Evolutionary conservation across 345 rosid species (phyloP).

Genomic region (Nasturtium officinale): DNA sequence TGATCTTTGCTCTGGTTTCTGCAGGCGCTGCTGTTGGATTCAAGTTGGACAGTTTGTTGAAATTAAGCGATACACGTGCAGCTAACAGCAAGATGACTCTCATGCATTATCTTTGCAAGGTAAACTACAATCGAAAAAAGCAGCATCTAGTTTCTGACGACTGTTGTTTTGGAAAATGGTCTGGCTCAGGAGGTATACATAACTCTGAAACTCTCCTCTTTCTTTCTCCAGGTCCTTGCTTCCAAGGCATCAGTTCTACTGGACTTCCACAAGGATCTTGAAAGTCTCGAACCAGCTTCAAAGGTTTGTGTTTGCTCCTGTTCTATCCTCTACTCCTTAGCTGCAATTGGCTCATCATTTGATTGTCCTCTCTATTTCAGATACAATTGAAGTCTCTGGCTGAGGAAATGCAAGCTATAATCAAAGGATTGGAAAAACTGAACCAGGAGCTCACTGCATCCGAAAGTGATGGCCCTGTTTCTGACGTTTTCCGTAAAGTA

Average conservation of each 20-base stretch:
- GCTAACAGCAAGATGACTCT: conserved; percentile 93
- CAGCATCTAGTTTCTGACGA: conserved; percentile 4
- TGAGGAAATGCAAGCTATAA: conserved; percentile 99
- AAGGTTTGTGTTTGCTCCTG: conserved; percentile 58
- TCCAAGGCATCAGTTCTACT: conserved; percentile 72
- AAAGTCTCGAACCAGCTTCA: conserved; percentile 80
- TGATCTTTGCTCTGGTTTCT: conserved; percentile 31
- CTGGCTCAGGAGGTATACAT: conserved; percentile 6
- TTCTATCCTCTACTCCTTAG: neutral
- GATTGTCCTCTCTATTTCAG: conserved; percentile 48
- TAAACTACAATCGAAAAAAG: conserved; percentile 25
- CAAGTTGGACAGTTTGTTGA: conserved; percentile 94
- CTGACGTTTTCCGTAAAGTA: conserved; percentile 87
- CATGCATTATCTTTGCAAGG: conserved; percentile 99
- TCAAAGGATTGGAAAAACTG: conserved; percentile 91
- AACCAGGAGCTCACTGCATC: conserved; percentile 87
- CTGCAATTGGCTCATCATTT: conserved; percentile 9
- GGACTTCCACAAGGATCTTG: conserved; percentile 81
- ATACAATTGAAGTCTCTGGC: conserved; percentile 95
- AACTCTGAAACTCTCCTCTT: conserved; percentile 20
- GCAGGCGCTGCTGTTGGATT: conserved; percentile 98
- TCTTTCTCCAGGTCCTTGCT: conserved; percentile 66
- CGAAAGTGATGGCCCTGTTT: conserved; percentile 92
- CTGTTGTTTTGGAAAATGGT: conserved; percentile 12
- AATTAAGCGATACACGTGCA: conserved; percentile 93